Evolutionary conservation across 352 stramenopile species (phyloP), one percentile per base, ranked within the genome.

Genomic region (Phytopythium kandeliae): DNA sequence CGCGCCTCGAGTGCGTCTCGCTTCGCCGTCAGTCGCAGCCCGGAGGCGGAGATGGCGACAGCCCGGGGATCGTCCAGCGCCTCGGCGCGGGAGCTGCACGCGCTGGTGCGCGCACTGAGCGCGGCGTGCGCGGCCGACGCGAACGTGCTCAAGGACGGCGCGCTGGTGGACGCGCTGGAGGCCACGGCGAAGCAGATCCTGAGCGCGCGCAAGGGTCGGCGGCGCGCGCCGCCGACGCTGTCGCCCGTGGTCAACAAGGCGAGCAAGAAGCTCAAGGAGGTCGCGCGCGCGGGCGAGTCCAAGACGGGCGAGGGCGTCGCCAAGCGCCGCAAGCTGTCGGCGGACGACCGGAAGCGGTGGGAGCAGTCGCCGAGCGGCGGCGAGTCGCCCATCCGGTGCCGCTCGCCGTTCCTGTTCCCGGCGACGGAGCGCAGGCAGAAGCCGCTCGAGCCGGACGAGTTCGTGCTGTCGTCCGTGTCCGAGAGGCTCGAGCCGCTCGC

Each of bases 141-240:
- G 24, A 87, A 87, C 28, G 72, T 88, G 55, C 70, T 90, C 16
- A 82, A 84, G 52, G 79, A 90, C 54, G 55, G 59, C 25, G 63
- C 72, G 55, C 68, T 90, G 19, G 77, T 90, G 55, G 79, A 90
- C 58, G 48, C 53, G 28, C 54, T 90, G 31, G 79, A 90, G 61
- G 60, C 58, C 11, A 62, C 68, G 31, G 79, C 76, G 17, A 74
- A 71, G 40, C 55, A 73, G 55, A 87, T 90, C 25, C 58, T 80
- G 48, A 63, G 63, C 11, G 49, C 69, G 16, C 73, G 67, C 25
- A 59, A 67, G 47, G 49, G 70, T 55, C 58, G 68, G 41, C 59
- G 69, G 54, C 62, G 55, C 36, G 15, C 34, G 1, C 22, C 60
- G 42, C 45, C 64, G 36, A 60, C 59, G 21, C 55, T 65, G 31